Conservation (phyloP, 306 rosid genomes). For the Prunus mume region DNA sequence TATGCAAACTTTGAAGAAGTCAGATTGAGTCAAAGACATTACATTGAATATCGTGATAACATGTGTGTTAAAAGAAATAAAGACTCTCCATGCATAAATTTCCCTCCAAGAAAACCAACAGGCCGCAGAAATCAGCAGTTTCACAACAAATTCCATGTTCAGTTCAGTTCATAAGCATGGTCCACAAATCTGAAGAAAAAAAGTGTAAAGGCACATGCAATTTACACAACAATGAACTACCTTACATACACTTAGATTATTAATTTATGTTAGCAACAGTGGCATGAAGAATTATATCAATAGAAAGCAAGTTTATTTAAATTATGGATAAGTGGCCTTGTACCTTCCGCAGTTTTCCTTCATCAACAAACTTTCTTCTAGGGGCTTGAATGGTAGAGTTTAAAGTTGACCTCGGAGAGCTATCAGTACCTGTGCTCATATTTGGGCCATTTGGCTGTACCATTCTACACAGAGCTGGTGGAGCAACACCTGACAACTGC, state of each 20-base stretch:
- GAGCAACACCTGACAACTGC: slow-evolving; percentile 84
- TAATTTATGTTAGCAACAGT: background rate
- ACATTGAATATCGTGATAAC: background rate
- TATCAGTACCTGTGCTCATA: slow-evolving; percentile 54
- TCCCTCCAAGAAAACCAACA: background rate
- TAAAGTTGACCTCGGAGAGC: slow-evolving; percentile 75
- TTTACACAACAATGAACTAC: background rate
- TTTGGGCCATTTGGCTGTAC: slow-evolving; percentile 68
- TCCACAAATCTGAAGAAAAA: background rate
- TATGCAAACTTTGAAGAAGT: too few species aligned
- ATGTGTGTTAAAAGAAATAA: background rate
- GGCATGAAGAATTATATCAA: slow-evolving; percentile 8
- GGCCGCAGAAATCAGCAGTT: background rate
- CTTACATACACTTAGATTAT: background rate
- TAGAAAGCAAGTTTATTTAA: slow-evolving; percentile 9
- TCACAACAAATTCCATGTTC: too few species aligned
- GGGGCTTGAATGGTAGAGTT: slow-evolving; percentile 91
- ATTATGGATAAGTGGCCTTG: slow-evolving; percentile 8
- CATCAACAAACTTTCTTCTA: slow-evolving; percentile 91
- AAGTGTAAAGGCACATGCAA: background rate
- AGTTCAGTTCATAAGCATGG: too few species aligned
- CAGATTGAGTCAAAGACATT: background rate
- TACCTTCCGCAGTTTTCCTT: slow-evolving; percentile 96
- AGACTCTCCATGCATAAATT: background rate
- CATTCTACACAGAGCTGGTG: slow-evolving; percentile 86